Evolutionary conservation across 1,139 yeast species (phyloP).

Genomic region (Debaryomycetaceae sp.): DNA sequence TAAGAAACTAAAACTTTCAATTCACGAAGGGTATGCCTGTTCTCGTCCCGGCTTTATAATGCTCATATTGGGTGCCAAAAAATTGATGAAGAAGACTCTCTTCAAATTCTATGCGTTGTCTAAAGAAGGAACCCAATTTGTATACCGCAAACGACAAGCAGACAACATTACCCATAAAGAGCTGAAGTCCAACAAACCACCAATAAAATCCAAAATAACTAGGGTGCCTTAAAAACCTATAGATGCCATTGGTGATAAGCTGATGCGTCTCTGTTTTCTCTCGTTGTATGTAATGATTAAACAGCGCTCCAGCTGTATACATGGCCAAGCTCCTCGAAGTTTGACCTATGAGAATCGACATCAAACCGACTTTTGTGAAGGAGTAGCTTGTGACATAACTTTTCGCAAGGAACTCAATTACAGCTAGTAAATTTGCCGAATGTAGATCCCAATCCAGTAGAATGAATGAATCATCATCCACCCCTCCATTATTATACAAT

Average conservation of each 20-base stretch:
- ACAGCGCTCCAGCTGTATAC: slow-evolving; percentile 85
- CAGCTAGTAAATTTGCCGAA: slow-evolving; percentile 50
- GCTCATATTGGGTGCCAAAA: slow-evolving; percentile 62
- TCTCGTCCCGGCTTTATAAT: slow-evolving; percentile 48
- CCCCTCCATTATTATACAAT: slow-evolving; percentile 60
- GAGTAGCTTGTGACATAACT: slow-evolving; percentile 1
- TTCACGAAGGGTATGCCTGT: slow-evolving; percentile 64
- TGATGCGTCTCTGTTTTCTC: slow-evolving; percentile 52
- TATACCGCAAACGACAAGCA: slow-evolving; percentile 23
- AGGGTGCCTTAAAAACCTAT: slow-evolving; percentile 72
- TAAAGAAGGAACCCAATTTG: slow-evolving; percentile 65
- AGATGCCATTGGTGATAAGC: slow-evolving; percentile 72
- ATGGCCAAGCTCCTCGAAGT: slow-evolving; percentile 66
- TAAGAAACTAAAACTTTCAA: not conserved
- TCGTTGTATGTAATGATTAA: slow-evolving; percentile 73
- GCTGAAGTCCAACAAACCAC: slow-evolving; percentile 90
- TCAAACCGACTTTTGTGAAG: slow-evolving; percentile 39
- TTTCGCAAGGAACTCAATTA: slow-evolving; percentile 19
- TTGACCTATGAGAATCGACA: slow-evolving; percentile 59
- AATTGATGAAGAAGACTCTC: slow-evolving; percentile 62
- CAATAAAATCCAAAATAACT: slow-evolving; percentile 87
- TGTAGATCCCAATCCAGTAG: slow-evolving; percentile 68
- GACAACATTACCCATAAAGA: slow-evolving; percentile 55
- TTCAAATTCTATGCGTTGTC: slow-evolving; percentile 62
- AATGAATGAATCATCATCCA: slow-evolving; percentile 72